Evolutionary conservation across 306 rosid genomes (phyloP), one percentile per base, ranked within the genome.

Genomic region (Inga leiocalycina): DNA sequence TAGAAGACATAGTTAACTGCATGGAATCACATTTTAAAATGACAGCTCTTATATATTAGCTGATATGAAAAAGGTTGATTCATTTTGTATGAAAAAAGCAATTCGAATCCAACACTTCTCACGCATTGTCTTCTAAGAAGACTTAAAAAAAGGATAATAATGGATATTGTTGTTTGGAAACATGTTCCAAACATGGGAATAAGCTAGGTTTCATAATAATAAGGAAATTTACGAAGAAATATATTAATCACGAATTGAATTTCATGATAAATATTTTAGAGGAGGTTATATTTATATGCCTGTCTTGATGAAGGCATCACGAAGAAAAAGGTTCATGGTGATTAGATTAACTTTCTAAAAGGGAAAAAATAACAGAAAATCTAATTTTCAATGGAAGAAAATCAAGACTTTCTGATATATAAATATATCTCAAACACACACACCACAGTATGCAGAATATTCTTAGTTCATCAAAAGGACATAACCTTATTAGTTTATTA

Each of bases 321-420:
- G 79, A 81, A 69, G 76, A 66, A 78, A 81, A 84, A 78, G 83
- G 22, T 70, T 22, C 78, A 27, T 78, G 37, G 80, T 79, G 62
- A 72, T 87, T 85, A 70, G 16, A 51, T 64, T 52, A 79, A 79
- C 90, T 76, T 88, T 85, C 73, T 79, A 72, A 82, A 84, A 68
- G 79, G 78, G 51, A 79, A 75, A 79, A 61, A 44, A 35, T 52
- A 84, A 82, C 80, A 22, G 54, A 16, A 86, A 79, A 82, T 75
- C 32, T 30, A 62, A 3, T 79, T 85, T 85, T 82, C 73, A 81
- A 79, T 17, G 49, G 54, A 48, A 79, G 79, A 82, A 85, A 71
- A 82, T 76, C 62, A 82, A 76, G 37, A 78, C 73, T 79, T 87
- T 76, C 61, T 56, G 44, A 57, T 73, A 2, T 66, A 66, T 32